Conservation (phyloP, 2,329 filamentous ascomycete genomes). For the Penicillium sp. region DNA sequence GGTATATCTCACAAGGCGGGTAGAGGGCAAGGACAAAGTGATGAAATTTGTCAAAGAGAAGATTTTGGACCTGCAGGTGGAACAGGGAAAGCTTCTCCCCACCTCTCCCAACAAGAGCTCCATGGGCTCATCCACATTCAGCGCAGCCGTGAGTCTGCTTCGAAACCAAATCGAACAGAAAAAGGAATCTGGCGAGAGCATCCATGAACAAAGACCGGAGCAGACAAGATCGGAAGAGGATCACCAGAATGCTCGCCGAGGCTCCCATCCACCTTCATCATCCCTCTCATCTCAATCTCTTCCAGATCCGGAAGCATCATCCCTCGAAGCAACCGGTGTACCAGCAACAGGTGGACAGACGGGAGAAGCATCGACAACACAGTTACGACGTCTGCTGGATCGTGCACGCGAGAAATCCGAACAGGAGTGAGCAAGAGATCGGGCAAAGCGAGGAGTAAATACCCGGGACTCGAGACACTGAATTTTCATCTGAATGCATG, state of each 20-base stretch:
- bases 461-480: no score
- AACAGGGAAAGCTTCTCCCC: conserved; percentile 1
- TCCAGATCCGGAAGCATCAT: conserved; percentile 15
- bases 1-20: conserved; percentile 53
- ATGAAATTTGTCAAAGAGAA: conserved; percentile 30
- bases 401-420: conserved; percentile 15
- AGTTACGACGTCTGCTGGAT: conserved; percentile 20
- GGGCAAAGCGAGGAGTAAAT: no score
- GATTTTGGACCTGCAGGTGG: conserved; percentile 20
- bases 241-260: conserved; percentile 3
- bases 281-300: conserved; percentile 12
- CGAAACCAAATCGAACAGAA: conserved; percentile 19
- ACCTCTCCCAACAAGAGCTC: conserved; percentile 2
- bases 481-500: no score
- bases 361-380: conserved; percentile 14
- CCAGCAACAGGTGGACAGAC: conserved; percentile 6
- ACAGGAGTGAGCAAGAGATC: not conserved
- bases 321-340: conserved; percentile 18
- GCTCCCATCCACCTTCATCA: conserved; percentile 13
- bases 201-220: not conserved
- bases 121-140: conserved; percentile 10
- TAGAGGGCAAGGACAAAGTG: conserved; percentile 41
- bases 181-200: conserved; percentile 6
- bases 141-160: conserved; percentile 16
- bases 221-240: not conserved